Conservation (phyloP, 1,284 basidiomycete species). For the Ganoderma sinense region DNA sequence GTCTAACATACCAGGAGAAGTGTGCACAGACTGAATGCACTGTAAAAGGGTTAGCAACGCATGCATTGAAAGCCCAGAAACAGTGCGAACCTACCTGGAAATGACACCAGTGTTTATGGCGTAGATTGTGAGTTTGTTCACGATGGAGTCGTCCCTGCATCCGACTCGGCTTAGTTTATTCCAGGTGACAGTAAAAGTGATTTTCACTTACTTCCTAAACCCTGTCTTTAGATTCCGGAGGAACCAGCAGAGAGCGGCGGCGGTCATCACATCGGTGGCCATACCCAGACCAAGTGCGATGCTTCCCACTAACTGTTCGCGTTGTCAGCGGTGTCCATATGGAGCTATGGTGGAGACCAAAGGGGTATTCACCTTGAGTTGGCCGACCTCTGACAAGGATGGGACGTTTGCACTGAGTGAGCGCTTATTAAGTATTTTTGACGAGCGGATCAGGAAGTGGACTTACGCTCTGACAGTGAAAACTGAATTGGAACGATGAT, state of each 20-base stretch:
- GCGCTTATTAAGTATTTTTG: background rate
- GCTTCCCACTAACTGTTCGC: slow-evolving; percentile 48
- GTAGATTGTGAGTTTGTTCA: slow-evolving; percentile 59
- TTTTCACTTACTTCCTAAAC: slow-evolving; percentile 45
- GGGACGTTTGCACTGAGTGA: slow-evolving; percentile 17
- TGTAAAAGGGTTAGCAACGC: slow-evolving; percentile 34
- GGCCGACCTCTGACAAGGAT: slow-evolving; percentile 20
- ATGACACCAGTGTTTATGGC: slow-evolving; percentile 69
- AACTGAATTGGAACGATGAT: slow-evolving; percentile 11
- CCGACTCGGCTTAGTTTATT: background rate
- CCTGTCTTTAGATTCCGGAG: slow-evolving; percentile 58
- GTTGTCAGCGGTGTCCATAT: background rate
- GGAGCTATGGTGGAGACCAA: background rate
- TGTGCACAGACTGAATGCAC: slow-evolving; percentile 63
- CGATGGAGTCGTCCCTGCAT: slow-evolving; percentile 62
- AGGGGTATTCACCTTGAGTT: slow-evolving; percentile 22
- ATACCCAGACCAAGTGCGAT: slow-evolving; percentile 53
- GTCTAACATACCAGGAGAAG: slow-evolving; percentile 58
- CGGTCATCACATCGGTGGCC: slow-evolving; percentile 56
- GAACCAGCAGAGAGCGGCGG: slow-evolving; percentile 58
- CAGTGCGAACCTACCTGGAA: slow-evolving; percentile 53
- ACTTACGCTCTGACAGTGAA: slow-evolving; percentile 30
- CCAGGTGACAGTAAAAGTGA: background rate
- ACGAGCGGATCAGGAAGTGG: background rate
- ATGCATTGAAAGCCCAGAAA: background rate